These are phyloP conservation scores for Phialocephala sp. DNA, from an alignment of 2,329 filamentous ascomycete genomes.

Conservation along the genomic window DNA sequence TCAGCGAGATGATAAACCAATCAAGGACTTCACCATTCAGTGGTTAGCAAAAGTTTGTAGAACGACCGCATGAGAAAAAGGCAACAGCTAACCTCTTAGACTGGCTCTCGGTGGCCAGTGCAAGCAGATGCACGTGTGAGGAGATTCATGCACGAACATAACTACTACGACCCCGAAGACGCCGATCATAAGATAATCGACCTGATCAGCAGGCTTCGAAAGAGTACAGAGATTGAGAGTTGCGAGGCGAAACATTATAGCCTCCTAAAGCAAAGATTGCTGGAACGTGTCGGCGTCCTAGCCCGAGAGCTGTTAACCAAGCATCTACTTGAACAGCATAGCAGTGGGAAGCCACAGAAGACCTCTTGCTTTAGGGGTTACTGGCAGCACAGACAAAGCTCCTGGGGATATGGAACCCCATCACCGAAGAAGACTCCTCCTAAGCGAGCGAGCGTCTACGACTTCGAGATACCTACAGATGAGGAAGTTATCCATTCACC, in stretches of 20 bases:
- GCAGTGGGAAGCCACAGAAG: background rate
- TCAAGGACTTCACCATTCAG: slow-evolving; percentile 13
- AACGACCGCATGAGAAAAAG: background rate
- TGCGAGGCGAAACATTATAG: background rate
- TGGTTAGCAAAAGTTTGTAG: slow-evolving; percentile 7
- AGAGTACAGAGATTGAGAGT: background rate
- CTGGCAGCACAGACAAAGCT: background rate
- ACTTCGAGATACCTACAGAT: background rate
- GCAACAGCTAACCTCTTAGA: background rate
- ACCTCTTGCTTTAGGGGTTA: background rate
- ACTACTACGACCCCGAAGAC: slow-evolving; percentile 6
- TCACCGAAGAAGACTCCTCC: background rate
- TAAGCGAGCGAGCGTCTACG: background rate
- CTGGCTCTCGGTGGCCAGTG: slow-evolving; percentile 4
- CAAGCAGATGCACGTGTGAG: slow-evolving; percentile 15
- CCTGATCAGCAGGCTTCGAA: slow-evolving; percentile 2
- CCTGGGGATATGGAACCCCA: background rate
- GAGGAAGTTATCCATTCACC: background rate
- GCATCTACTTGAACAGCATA: background rate
- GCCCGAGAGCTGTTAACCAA: background rate
- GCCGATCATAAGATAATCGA: slow-evolving; percentile 9
- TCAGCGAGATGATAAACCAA: slow-evolving; percentile 10
- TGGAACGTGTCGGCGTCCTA: background rate
- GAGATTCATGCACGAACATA: slow-evolving; percentile 13
- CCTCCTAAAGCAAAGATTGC: background rate